Evolutionary conservation across 257 asterid species (phyloP).

Genomic region (Mitragyna speciosa): DNA sequence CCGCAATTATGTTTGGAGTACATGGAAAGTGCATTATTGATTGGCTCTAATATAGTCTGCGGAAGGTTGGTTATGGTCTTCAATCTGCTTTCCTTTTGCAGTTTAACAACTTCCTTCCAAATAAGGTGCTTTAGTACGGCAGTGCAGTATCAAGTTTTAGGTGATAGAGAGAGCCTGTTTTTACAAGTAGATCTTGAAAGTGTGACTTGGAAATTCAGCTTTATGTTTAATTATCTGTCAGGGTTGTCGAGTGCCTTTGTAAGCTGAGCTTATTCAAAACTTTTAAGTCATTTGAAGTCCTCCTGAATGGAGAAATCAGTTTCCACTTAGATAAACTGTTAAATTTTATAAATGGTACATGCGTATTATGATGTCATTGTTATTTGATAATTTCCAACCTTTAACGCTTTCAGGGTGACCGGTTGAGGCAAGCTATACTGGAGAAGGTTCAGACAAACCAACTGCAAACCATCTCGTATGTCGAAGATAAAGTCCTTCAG

Average conservation of each 20-base stretch:
- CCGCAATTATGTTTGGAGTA: neutral
- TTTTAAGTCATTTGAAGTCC: neutral
- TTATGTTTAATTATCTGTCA: neutral
- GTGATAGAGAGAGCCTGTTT: neutral
- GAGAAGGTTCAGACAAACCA: slow-evolving; percentile 85
- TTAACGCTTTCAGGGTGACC: slow-evolving; percentile 62
- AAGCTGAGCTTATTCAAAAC: neutral
- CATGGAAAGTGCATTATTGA: neutral
- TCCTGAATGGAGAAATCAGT: neutral
- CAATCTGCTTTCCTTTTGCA: neutral
- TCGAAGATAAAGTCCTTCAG: slow-evolving; percentile 73
- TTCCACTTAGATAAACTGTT: neutral
- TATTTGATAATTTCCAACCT: neutral
- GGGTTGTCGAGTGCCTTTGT: neutral
- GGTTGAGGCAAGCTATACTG: slow-evolving; percentile 63
- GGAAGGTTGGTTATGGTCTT: neutral
- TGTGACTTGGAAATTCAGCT: neutral
- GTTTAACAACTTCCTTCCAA: neutral
- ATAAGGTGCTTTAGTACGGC: neutral
- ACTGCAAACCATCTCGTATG: slow-evolving; percentile 69
- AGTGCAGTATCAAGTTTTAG: neutral
- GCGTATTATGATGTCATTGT: neutral
- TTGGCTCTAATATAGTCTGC: neutral
- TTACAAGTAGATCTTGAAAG: neutral
- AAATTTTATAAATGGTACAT: neutral